A percentile compares a stretch with the other conserved stretches of the same genome.
These are phyloP conservation scores for Blastocystis sp. DNA, from an alignment of 352 stramenopile genomes.

Conservation along the genomic window DNA sequence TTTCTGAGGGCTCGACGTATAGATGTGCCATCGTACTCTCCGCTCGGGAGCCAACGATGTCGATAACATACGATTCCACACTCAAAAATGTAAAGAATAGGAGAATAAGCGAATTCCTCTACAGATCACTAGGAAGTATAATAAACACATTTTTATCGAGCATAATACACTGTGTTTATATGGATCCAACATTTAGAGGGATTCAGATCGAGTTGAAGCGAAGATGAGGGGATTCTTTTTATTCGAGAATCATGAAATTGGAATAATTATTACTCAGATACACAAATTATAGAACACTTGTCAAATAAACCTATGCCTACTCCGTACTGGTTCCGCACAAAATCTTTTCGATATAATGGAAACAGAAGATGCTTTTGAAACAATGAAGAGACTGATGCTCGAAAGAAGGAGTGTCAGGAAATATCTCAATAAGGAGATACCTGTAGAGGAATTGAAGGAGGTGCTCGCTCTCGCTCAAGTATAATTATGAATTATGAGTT, in stretches of 20 bases:
- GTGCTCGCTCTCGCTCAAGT: conserved; percentile 39
- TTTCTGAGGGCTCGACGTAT: not conserved
- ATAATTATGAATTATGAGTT: not conserved
- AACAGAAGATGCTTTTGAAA: conserved; percentile 36
- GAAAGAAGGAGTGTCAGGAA: conserved; percentile 55
- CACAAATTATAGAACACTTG: not conserved
- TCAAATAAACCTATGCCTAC: not conserved
- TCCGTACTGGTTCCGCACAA: not conserved
- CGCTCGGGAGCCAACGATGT: not conserved
- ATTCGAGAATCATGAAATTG: not conserved
- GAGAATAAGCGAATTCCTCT: not conserved
- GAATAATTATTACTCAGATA: no score
- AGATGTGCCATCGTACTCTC: conserved; percentile 18
- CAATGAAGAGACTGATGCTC: conserved; percentile 22
- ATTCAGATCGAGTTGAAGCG: not conserved
- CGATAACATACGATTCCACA: not conserved
- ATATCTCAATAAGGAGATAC: conserved; percentile 58
- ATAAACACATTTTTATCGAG: not conserved
- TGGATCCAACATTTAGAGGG: not conserved
- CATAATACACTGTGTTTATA: not conserved
- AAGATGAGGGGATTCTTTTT: not conserved
- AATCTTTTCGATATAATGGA: not conserved
- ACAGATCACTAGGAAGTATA: not conserved
- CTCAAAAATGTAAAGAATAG: not conserved
- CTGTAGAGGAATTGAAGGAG: conserved; percentile 42